Evolutionary conservation across 345 rosid species (phyloP).

Genomic region (Euclidium syriacum): DNA sequence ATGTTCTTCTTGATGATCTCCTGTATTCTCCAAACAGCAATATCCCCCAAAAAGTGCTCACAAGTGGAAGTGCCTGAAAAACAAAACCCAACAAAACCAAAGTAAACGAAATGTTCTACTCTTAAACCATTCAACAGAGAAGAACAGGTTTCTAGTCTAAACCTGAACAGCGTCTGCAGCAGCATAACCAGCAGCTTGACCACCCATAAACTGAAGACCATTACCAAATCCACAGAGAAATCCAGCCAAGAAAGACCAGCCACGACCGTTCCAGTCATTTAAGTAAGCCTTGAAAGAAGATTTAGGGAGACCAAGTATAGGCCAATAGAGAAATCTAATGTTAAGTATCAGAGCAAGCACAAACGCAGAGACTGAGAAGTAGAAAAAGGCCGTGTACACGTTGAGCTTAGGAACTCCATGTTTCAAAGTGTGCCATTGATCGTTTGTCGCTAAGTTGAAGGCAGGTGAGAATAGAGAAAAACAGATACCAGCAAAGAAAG

Average conservation of each 20-base stretch:
- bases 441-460: conserved; percentile 80
- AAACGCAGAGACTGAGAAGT: conserved; percentile 65
- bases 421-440: conserved; percentile 73
- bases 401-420: conserved; percentile 63
- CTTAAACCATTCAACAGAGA: not conserved
- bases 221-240: conserved; percentile 76
- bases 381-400: conserved; percentile 74
- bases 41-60: conserved; percentile 88
- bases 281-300: conserved; percentile 64
- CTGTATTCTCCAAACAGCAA: conserved; percentile 78
- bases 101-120: not conserved
- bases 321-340: conserved; percentile 55
- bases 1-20: conserved; percentile 65
- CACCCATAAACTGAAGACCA: conserved; percentile 87
- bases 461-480: conserved; percentile 90
- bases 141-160: not conserved
- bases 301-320: conserved; percentile 50
- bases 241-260: conserved; percentile 81
- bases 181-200: conserved; percentile 90
- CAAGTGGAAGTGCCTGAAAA: conserved; percentile 83
- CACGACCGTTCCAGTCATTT: conserved; percentile 71
- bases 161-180: conserved; percentile 88
- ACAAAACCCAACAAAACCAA: conserved; percentile 11
- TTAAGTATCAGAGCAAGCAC: conserved; percentile 52
- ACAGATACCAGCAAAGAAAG: conserved; percentile 71